Conservation (phyloP, 768 basidiomycete species). For the Xerocomellus intermedius region DNA sequence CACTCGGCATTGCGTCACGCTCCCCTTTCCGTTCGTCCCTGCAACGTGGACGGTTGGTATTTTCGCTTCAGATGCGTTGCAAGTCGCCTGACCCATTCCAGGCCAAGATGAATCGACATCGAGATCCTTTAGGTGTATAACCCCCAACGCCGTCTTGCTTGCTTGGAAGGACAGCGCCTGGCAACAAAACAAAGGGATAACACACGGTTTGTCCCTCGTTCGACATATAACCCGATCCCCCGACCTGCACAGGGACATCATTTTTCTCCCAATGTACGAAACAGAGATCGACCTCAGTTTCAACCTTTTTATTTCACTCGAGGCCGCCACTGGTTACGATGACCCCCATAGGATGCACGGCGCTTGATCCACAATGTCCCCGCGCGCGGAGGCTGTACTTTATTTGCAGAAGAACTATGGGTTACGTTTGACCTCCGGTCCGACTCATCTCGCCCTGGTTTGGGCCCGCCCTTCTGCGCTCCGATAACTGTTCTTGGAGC, state of each 20-base stretch:
- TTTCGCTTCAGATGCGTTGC: conserved; percentile 53
- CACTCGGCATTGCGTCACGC: conserved; percentile 53
- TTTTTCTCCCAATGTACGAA: conserved; percentile 14
- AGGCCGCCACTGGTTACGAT: not conserved
- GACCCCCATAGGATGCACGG: conserved; percentile 7
- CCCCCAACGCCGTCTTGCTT: not conserved
- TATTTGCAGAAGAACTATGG: too few species aligned
- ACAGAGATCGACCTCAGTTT: conserved; percentile 19
- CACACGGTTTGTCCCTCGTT: not conserved
- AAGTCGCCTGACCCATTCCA: conserved; percentile 56
- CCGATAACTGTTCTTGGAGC: too few species aligned
- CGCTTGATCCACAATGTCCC: too few species aligned
- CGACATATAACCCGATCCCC: not conserved
- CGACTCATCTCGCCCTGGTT: too few species aligned
- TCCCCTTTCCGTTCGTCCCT: conserved; percentile 98
- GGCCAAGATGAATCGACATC: conserved; percentile 69
- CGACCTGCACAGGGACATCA: not conserved
- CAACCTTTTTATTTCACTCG: not conserved
- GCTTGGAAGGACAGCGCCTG: too few species aligned
- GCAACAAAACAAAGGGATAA: not conserved
- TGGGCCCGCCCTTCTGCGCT: too few species aligned
- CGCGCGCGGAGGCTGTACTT: too few species aligned
- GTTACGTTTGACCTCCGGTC: too few species aligned
- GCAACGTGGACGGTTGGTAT: conserved; percentile 88
- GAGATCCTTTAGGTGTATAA: conserved; percentile 4